Conservation (phyloP, 192 early-diverging fungal genomes). For the Spizellomyces punctatus region DNA sequence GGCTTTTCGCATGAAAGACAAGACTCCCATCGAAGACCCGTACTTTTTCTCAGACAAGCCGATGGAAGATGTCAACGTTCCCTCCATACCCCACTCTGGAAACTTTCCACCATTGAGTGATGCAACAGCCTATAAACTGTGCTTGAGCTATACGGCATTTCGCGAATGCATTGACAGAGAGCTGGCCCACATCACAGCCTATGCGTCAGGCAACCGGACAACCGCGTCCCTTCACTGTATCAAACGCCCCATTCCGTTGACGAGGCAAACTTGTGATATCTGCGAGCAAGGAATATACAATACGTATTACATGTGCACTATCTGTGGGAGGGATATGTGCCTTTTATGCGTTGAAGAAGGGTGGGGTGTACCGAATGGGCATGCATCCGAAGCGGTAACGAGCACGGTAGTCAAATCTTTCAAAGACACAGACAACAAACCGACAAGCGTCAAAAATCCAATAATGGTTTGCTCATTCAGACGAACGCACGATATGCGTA, state of each 20-base stretch:
- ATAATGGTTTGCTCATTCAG: not conserved
- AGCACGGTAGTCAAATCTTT: too few relatives aligned
- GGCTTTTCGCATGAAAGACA: too few relatives aligned
- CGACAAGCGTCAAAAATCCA: not conserved
- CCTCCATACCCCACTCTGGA: too few relatives aligned
- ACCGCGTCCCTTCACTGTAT: constrained; percentile 5
- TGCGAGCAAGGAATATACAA: constrained; percentile 33
- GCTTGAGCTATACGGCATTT: not conserved
- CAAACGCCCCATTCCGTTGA: not conserved
- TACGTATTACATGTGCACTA: constrained; percentile 20
- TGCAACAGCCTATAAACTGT: not conserved
- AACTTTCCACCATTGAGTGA: too few relatives aligned
- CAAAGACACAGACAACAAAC: not conserved
- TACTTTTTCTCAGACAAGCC: too few relatives aligned
- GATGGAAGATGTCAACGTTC: too few relatives aligned
- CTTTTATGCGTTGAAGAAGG: constrained; percentile 19
- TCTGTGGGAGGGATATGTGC: constrained; percentile 23
- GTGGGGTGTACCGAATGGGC: not conserved
- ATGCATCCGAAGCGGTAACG: too few relatives aligned
- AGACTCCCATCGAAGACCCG: too few relatives aligned
- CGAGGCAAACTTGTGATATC: constrained; percentile 13
- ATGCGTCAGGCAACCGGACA: too few relatives aligned
- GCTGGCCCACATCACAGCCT: constrained; percentile 3
- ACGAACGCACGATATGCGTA: not conserved
- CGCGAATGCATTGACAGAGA: constrained; percentile 6